These are phyloP conservation scores for Staphylotrichum tortipilum DNA, from an alignment of 495 filamentous ascomycete species.

Conservation along the genomic window DNA sequence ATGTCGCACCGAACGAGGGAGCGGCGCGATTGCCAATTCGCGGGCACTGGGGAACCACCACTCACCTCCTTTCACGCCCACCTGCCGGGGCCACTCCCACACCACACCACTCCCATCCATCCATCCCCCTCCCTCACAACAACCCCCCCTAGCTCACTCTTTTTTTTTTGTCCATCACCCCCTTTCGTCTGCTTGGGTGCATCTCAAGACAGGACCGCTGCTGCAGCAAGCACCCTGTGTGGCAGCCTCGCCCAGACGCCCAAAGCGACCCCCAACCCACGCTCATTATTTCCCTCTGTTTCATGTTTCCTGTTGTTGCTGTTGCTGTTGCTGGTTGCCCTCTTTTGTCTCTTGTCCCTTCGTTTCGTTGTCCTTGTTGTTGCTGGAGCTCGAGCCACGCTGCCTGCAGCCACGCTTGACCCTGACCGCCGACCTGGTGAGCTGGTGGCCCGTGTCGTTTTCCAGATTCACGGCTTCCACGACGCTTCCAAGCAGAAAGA, in stretches of 20 bases:
- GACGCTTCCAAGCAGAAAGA: too few relatives aligned
- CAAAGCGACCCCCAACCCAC: slow-evolving; percentile 1
- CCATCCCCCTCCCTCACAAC: slow-evolving; percentile 6
- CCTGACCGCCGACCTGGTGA: too few relatives aligned
- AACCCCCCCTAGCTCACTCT: neutral
- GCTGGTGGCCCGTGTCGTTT: too few relatives aligned
- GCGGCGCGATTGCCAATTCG: slow-evolving; percentile 1
- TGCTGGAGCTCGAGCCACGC: too few relatives aligned
- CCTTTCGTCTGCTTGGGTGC: neutral
- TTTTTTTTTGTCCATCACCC: neutral
- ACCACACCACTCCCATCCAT: too few relatives aligned
- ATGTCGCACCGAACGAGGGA: slow-evolving; percentile 1
- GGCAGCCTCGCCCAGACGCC: neutral
- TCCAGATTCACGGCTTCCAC: too few relatives aligned
- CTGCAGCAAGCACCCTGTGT: neutral
- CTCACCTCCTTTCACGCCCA: slow-evolving; percentile 1
- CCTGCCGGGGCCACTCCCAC: too few relatives aligned
- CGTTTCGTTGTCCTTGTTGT: too few relatives aligned
- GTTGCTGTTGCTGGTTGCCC: neutral
- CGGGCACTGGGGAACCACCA: neutral
- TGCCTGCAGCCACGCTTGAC: too few relatives aligned
- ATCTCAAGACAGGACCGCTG: neutral
- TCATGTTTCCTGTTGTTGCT: neutral
- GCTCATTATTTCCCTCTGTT: neutral
- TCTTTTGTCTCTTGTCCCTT: neutral